Evolutionary conservation across 176 grass and related monocot species (phyloP).

Genomic region (Eremochloa ophiuroides): DNA sequence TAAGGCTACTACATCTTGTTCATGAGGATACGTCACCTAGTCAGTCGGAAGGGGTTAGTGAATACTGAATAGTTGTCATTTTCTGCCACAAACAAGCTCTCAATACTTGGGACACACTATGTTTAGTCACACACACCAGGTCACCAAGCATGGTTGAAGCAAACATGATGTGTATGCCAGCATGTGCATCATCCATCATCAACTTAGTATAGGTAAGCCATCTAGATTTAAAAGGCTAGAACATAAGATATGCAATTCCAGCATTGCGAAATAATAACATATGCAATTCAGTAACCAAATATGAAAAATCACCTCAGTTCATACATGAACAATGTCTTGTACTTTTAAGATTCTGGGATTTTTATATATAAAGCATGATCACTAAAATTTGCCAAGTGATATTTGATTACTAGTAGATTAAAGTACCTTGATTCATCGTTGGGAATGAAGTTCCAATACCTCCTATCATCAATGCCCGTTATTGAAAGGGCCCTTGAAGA

Average conservation of each 20-base stretch:
- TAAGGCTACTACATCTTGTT: background rate
- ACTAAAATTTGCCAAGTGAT: background rate
- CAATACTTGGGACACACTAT: background rate
- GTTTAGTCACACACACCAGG: background rate
- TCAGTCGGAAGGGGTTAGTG: background rate
- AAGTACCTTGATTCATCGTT: conserved; percentile 81
- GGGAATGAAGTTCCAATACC: conserved; percentile 95
- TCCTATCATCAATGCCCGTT: conserved; percentile 86
- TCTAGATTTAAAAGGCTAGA: background rate
- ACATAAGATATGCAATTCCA: background rate
- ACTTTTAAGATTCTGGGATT: background rate
- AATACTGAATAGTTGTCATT: background rate
- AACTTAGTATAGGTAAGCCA: background rate
- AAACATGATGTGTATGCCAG: background rate
- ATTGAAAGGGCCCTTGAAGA: conserved; percentile 83
- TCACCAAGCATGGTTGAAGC: background rate
- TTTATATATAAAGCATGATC: background rate
- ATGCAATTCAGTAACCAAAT: background rate
- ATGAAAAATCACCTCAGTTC: background rate
- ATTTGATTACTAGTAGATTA: background rate
- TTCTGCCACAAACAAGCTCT: background rate
- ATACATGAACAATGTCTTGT: background rate
- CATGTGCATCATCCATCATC: background rate
- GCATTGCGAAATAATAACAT: background rate
- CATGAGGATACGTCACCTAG: background rate